These are phyloP conservation scores for Tulasnella sp. DNA, from an alignment of 768 basidiomycete species.

Conservation along the genomic window DNA sequence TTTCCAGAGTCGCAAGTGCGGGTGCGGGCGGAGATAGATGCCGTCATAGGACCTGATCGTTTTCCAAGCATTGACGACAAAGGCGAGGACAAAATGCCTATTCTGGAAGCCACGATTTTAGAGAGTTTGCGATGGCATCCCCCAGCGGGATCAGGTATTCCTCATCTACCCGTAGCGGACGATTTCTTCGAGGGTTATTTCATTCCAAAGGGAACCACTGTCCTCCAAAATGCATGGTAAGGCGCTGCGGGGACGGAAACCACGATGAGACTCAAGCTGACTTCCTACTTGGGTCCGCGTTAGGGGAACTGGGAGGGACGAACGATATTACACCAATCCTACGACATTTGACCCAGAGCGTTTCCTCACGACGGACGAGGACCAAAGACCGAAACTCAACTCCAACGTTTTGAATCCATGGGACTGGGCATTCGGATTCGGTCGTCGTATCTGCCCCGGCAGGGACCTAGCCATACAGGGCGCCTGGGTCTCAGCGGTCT, in stretches of 20 bases:
- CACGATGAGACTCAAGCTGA: not conserved
- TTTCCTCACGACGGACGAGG: not conserved
- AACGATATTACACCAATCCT: not conserved
- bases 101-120: conserved; percentile 29
- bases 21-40: conserved; percentile 32
- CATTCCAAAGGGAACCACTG: conserved; percentile 1
- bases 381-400: not conserved
- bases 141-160: conserved; percentile 6
- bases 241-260: not conserved
- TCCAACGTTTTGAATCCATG: not conserved
- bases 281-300: not conserved
- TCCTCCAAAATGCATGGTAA: conserved; percentile 1
- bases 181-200: conserved; percentile 13
- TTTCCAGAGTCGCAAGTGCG: conserved; percentile 16
- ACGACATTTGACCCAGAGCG: not conserved
- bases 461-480: not conserved
- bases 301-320: not conserved
- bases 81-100: conserved; percentile 23
- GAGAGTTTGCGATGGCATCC: conserved; percentile 26
- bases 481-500: not conserved
- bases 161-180: not conserved
- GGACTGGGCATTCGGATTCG: not conserved
- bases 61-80: conserved; percentile 29
- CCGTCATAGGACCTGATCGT: conserved; percentile 23
- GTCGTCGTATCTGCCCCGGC: not conserved